Evolutionary conservation across 345 rosid genomes (phyloP), one percentile per base, ranked within the genome.

Genomic region (Hypericum androsaemum): DNA sequence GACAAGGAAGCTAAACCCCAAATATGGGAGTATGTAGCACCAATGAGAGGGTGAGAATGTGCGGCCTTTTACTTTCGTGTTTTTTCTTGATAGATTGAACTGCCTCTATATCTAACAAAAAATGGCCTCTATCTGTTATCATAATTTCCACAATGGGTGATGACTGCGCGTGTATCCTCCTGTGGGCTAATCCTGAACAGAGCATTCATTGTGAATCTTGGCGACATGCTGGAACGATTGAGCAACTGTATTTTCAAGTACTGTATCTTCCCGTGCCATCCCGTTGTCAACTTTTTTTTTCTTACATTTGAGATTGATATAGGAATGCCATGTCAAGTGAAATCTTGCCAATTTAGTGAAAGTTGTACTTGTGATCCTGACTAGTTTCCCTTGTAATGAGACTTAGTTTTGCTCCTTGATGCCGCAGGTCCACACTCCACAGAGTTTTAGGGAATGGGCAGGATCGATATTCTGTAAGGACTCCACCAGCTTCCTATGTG

Each of bases 151-250:
- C n/a, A n/a, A n/a, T n/a, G n/a, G n/a, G n/a, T n/a, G n/a, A n/a
- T n/a, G n/a, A n/a, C n/a, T n/a, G n/a, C n/a, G n/a, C n/a, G n/a
- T n/a, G n/a, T n/a, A 9, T 50, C 41, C 52, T 39, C 12, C 39
- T 3, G 38, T 8, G 57, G 52, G 22, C 58, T 39, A 43, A 37
- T 60, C 37, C 47, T 39, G 5, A 37, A 28, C 84, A 89, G 92
- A 54, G 85, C 89, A 45, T 89, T 81, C 68, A 72, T 89, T 3
- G 92, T 89, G 57, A 89, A 85, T 74, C 82, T 89, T 52, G 97
- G 95, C 3, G 97, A 85, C 53, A 83, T 89, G 97, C 64, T 89
- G 70, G 92, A 89, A 70, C 89, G 89, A 22, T 85, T 89, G 97
- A 89, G 95, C 82, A 89, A 89, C 78, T 76, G 95, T 56, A 62